Base-by-base conservation (phyloP, 1,139 yeast species). In the Protomyces arabidopsidicola region DNA sequence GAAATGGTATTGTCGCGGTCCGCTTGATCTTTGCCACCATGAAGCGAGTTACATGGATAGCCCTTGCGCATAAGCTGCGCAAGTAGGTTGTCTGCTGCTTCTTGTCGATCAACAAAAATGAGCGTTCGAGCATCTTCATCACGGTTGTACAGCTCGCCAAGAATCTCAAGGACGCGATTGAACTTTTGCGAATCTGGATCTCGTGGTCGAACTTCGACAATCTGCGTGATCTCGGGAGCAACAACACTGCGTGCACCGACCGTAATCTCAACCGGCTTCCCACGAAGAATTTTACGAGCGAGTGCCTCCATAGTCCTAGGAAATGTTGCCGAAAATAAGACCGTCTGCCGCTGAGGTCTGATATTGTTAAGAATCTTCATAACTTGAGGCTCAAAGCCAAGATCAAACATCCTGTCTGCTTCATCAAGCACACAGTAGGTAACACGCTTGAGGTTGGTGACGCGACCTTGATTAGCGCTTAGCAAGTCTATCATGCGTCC, bases 341-440 rank as follows among this genome's bases (percentile, higher is more conserved):
- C 95, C n/a, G 95, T 88, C 72, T 93, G 98, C 63, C 87, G 79
- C 72, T 91, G 97, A 0, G 96, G 95, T 61, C 98, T 79, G 1
- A 90, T 81, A 54, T 88, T 88, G 36, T 83, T 79, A 71, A 90
- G 79, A 35, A 95, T 87, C 71, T 90, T 89, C 70, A 83, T 85
- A 2, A 95, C 91, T 72, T 95, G 99, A 0, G 98, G 98, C 71
- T 90, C 98, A 76, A 95, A 95, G 1, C 99, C 99, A 83, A 93
- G 80, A 75, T 93, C 99, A 76, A 91, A 91, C 88, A 93, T 86
- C 69, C 99, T 78, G 75, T 95, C 99, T 0, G 98, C 98, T 73
- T 95, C 99, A 73, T 95, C 99, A 65, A 95, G 77, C 0, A 91
- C 96, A 20, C 90, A 80, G 73, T 86, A 90, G 0, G 97, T 86